Evolutionary conservation across 2,329 filamentous ascomycete species (phyloP), one percentile per base, ranked within the genome.

Genomic region (Arthrinium phaeospermum): DNA sequence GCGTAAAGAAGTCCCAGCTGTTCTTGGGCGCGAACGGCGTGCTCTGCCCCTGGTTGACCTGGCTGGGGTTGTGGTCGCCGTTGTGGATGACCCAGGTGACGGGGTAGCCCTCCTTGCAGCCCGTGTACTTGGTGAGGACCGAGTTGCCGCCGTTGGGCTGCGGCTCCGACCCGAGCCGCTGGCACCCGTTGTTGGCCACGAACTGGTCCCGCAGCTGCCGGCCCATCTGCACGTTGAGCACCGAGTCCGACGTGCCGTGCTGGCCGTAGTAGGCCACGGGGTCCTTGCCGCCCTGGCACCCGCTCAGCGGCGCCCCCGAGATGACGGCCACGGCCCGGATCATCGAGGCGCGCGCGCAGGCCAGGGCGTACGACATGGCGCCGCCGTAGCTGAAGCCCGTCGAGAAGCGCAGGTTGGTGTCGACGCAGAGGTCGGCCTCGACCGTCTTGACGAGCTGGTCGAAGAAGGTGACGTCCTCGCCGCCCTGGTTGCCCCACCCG

Each of bases 311-410:
- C 14, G 75, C 78, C 13, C 78, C 79, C 8, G 76, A 78, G 34
- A 80, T 73, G n/a, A 77, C 79, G 24, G 80, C 80, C 13, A 83
- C 79, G 45, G 81, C 82, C 68, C 79, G 79, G 75, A 81, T 79
- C 70, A 70, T 45, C 3, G 64, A 51, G 1, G 79, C 77, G 14
- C 77, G 77, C n/a, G 78, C 77, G 74, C 81, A 83, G n/a, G 82
- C 82, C 45, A 83, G 72, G 13, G 79, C 75, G 73, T 80, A 83
- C 3, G 78, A 78, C 81, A 83, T 83, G 71, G 79, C 80, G 51
- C 75, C 82, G 57, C 82, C 82, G 75, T 81, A 83, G 70, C 78
- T 80, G 75, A 82, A 83, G 47, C 81, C 82, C 1, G 80, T 80
- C 8, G 80, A 77, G 75, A 81, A 83, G 71, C 81, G 79, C 45